phyloP scores from a whole-genome alignment of 441 rosid species.

The Pelargonium fulgidum region DNA sequence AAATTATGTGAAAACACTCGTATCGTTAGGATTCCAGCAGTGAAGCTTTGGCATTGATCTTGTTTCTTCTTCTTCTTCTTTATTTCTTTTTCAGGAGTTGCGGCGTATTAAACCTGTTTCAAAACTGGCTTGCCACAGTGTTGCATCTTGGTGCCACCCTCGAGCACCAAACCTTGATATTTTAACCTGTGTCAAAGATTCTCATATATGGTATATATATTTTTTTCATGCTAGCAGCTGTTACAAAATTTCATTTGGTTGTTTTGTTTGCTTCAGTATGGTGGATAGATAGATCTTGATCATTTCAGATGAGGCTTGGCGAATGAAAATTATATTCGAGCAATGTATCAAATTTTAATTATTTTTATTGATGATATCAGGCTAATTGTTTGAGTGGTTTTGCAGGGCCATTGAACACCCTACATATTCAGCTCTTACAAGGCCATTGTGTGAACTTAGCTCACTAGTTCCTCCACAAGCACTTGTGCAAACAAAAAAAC shows the following conservation, averaged over 20 bases:
- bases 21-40: conserved; percentile 17
- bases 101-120: conserved; percentile 95
- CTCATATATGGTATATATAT: conserved; percentile 76
- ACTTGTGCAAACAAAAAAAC: conserved; percentile 86
- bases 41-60: conserved; percentile 10
- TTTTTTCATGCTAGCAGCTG: conserved; percentile 8
- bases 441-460: conserved; percentile 95
- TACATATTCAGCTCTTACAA: conserved; percentile 90
- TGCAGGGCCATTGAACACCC: conserved; percentile 98
- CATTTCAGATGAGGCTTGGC: not conserved
- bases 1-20: conserved; percentile 9
- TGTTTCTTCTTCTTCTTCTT: conserved; percentile 8
- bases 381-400: conserved; percentile 17
- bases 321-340: not conserved
- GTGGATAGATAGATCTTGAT: too few species aligned
- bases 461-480: conserved; percentile 86
- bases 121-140: conserved; percentile 89
- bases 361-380: conserved; percentile 9
- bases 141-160: conserved; percentile 99
- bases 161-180: conserved; percentile 99
- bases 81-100: conserved; percentile 57
- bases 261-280: too few species aligned
- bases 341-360: not conserved
- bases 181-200: conserved; percentile 92
- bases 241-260: conserved; percentile 13